phyloP scores from a whole-genome alignment of 768 basidiomycete species.

The Xerocomellus dryophilus region DNA sequence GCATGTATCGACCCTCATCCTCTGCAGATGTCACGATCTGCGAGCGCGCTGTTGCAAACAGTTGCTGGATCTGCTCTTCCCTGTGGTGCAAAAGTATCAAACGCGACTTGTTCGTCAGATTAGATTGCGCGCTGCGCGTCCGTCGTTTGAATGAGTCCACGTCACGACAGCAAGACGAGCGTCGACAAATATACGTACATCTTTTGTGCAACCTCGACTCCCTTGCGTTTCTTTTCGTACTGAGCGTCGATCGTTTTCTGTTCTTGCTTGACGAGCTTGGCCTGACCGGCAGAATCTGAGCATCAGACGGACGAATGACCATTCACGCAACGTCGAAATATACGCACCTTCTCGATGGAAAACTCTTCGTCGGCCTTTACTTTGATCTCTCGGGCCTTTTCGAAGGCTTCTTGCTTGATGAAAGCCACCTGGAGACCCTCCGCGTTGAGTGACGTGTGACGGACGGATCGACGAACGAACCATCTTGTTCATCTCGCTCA shows the following conservation, averaged over 20 bases:
- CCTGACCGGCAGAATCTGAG: conserved; percentile 44
- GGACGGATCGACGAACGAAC: conserved; percentile 40
- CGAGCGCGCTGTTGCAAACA: conserved; percentile 72
- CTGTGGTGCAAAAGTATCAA: conserved; percentile 85
- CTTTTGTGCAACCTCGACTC: conserved; percentile 90
- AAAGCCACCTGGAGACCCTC: conserved; percentile 71
- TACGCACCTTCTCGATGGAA: conserved; percentile 87
- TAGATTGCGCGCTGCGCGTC: conserved; percentile 78
- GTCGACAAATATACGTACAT: conserved; percentile 56
- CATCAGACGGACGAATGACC: background rate
- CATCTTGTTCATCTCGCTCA: conserved; percentile 99
- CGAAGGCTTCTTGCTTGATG: conserved; percentile 97
- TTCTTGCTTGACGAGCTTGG: conserved; percentile 96
- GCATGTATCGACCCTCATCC: conserved; percentile 67
- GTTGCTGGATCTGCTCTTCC: conserved; percentile 87
- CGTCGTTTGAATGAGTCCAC: conserved; percentile 4
- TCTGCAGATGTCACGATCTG: conserved; percentile 60
- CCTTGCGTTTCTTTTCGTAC: conserved; percentile 95
- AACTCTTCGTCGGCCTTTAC: conserved; percentile 99
- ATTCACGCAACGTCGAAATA: background rate
- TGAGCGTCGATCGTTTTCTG: conserved; percentile 90
- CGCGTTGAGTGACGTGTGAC: conserved; percentile 1
- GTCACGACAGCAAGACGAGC: background rate
- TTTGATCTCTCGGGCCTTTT: conserved; percentile 95
- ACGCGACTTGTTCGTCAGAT: conserved; percentile 93